Evolutionary conservation across 1,284 basidiomycete species (phyloP).

Genomic region (Rugosomyces carneus): DNA sequence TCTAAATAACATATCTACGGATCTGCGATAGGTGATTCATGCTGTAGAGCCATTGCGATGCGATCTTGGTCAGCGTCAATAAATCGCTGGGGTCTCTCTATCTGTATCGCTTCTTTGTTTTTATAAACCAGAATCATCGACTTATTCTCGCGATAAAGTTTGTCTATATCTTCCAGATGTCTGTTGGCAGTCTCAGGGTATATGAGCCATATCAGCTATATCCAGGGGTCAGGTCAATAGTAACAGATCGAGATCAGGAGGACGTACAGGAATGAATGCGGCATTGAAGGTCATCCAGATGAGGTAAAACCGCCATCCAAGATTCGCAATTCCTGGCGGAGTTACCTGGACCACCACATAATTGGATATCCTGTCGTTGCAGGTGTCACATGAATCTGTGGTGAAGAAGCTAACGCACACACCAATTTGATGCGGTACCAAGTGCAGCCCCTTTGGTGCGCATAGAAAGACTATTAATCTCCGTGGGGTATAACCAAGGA

Average conservation of each 20-base stretch:
- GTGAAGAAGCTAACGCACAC: not conserved
- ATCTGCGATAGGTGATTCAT: not conserved
- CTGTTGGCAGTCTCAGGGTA: conserved; percentile 44
- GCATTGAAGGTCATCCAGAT: conserved; percentile 42
- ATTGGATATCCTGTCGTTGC: conserved; percentile 46
- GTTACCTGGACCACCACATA: conserved; percentile 46
- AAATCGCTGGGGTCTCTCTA: conserved; percentile 34
- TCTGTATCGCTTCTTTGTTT: conserved; percentile 35
- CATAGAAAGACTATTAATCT: conserved; percentile 58
- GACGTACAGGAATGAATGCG: conserved; percentile 36
- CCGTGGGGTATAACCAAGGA: conserved; percentile 62
- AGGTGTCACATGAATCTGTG: not conserved
- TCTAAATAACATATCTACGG: not conserved
- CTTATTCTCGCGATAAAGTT: conserved; percentile 36
- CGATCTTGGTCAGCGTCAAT: conserved; percentile 28
- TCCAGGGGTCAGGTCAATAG: not conserved
- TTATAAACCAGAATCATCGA: conserved; percentile 33
- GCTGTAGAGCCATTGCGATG: conserved; percentile 5
- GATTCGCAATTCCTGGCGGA: conserved; percentile 34
- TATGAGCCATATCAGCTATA: conserved; percentile 35
- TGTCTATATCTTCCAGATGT: conserved; percentile 42
- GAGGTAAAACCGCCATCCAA: conserved; percentile 42
- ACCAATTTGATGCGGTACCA: conserved; percentile 64
- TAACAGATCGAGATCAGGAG: not conserved
- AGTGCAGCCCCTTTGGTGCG: conserved; percentile 64